Percentiles rank a stretch among this genome's conserved stretches.
phyloP scores from a whole-genome alignment of 305 asterid species.

The Fraxinus nigra region DNA sequence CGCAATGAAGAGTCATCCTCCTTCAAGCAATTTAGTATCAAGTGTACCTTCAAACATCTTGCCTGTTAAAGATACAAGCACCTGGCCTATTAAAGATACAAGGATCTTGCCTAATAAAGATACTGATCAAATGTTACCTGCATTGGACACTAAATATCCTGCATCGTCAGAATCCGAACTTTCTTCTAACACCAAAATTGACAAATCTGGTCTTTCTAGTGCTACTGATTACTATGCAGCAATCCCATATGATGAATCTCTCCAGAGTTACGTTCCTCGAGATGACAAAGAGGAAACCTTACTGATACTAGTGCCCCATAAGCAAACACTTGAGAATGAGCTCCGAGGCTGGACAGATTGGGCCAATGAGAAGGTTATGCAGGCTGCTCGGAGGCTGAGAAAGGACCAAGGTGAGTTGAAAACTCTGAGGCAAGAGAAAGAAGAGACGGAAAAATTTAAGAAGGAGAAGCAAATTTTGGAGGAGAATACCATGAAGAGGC shows the following conservation, averaged over 20 bases:
- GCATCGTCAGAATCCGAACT: constrained; percentile 24
- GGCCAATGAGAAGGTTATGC: constrained; percentile 73
- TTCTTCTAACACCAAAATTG: constrained; percentile 23
- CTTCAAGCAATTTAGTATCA: constrained; percentile 26
- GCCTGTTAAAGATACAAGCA: constrained; percentile 31
- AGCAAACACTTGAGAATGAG: constrained; percentile 46
- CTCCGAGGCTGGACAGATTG: constrained; percentile 60
- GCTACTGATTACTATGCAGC: constrained; percentile 37
- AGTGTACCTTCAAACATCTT: constrained; percentile 12
- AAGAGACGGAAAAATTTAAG: constrained; percentile 46
- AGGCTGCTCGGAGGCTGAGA: constrained; percentile 57
- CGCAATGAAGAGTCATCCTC: constrained; percentile 27
- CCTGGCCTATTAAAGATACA: background rate
- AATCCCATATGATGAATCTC: constrained; percentile 50
- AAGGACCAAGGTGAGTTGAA: constrained; percentile 65
- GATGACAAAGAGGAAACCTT: constrained; percentile 53
- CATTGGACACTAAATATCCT: constrained; percentile 23
- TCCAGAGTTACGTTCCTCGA: constrained; percentile 41
- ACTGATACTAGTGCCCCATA: constrained; percentile 35
- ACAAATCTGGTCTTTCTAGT: constrained; percentile 24
- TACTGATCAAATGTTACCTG: constrained; percentile 38
- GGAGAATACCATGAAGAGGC: constrained; percentile 50
- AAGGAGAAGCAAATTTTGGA: constrained; percentile 57
- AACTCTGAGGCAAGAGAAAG: constrained; percentile 63
- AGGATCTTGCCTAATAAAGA: constrained; percentile 21